A percentile compares a stretch with the other conserved stretches of the same genome.
phyloP scores from a whole-genome alignment of 768 basidiomycete species.

The Pilatotrama ljubarskyi region DNA sequence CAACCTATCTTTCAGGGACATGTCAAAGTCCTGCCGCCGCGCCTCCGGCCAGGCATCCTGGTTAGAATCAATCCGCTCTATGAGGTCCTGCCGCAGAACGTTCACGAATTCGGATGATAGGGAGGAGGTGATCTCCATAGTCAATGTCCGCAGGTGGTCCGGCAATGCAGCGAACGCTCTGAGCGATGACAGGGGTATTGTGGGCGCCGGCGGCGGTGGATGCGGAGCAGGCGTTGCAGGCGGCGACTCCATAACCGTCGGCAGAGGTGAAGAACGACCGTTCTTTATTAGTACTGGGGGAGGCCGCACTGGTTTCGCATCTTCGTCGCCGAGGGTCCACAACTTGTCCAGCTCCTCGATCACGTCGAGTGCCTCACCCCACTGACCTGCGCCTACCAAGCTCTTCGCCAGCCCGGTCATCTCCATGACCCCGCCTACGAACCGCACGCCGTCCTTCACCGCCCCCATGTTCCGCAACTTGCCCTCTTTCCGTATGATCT shows the following conservation, averaged over 20 bases:
- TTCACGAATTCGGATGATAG: constrained; percentile 78
- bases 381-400: constrained; percentile 83
- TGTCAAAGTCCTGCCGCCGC: constrained; percentile 33
- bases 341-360: constrained; percentile 66
- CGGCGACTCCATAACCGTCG: constrained; percentile 30
- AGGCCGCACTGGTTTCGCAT: not conserved
- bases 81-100: constrained; percentile 66
- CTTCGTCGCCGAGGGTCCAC: constrained; percentile 40
- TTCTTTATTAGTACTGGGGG: constrained; percentile 13
- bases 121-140: constrained; percentile 73
- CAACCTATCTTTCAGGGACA: constrained; percentile 60
- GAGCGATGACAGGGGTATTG: constrained; percentile 66
- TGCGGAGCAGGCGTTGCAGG: constrained; percentile 14
- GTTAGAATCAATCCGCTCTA: constrained; percentile 46
- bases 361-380: constrained; percentile 79
- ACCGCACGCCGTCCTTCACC: constrained; percentile 62
- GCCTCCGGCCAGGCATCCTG: constrained; percentile 15
- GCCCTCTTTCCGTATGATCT: constrained; percentile 65
- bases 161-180: constrained; percentile 77
- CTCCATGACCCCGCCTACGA: constrained; percentile 73
- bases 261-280: constrained; percentile 20
- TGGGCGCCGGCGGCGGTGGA: constrained; percentile 24
- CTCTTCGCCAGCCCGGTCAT: constrained; percentile 70
- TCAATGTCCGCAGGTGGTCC: constrained; percentile 65
- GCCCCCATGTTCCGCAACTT: constrained; percentile 59